A percentile compares a stretch with the other conserved stretches of the same genome.
Evolutionary conservation across 83 land plant species (phyloP).

Genomic region (Diphasiastrum complanatum): DNA sequence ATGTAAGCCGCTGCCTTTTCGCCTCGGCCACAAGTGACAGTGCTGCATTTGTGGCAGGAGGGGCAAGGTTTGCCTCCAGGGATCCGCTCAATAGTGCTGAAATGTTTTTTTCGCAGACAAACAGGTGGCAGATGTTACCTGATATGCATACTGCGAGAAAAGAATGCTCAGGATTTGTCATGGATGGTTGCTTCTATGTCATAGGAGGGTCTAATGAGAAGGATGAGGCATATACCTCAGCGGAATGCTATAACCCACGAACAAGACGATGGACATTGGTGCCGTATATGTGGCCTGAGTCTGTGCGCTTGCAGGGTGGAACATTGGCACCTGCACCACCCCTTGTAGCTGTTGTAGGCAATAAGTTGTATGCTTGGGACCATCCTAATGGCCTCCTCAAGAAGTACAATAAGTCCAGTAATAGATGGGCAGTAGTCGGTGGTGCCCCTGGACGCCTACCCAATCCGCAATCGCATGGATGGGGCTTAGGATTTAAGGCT

Average conservation of each 20-base stretch:
- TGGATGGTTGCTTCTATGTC: no score
- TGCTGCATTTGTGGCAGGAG: conserved; percentile 1
- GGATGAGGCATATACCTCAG: background rate
- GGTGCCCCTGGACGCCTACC: background rate
- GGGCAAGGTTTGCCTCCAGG: background rate
- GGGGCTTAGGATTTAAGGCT: conserved; percentile 11
- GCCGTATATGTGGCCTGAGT: conserved; percentile 1
- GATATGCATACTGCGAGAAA: no score
- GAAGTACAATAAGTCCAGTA: background rate
- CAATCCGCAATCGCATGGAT: conserved; percentile 1
- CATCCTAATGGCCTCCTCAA: conserved; percentile 4
- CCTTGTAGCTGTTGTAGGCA: background rate
- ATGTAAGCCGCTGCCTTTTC: background rate
- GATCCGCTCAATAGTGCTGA: background rate
- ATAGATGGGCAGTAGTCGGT: conserved; percentile 1
- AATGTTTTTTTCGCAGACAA: background rate
- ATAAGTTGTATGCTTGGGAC: no score
- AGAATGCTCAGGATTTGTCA: no score
- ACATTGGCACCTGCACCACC: conserved; percentile 3
- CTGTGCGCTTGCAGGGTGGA: background rate
- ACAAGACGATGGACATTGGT: background rate
- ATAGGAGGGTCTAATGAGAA: background rate
- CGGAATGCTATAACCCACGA: background rate
- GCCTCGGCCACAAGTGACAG: background rate
- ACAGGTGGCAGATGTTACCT: no score